Evolutionary conservation across 768 basidiomycete species (phyloP).

Genomic region (Chlorophyllum brunneum): DNA sequence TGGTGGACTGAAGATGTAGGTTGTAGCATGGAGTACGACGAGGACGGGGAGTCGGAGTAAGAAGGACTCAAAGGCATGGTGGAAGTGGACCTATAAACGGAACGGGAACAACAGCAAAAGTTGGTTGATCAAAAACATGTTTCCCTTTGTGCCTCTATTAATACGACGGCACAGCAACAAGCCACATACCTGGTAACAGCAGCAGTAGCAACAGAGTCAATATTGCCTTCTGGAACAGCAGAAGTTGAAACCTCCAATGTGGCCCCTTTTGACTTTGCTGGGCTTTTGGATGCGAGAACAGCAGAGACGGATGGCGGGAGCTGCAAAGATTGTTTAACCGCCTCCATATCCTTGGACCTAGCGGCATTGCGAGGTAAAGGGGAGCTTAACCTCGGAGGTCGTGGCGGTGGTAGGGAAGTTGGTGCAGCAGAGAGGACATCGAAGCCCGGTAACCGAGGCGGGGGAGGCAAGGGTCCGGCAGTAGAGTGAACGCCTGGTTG

Average conservation of each 20-base stretch:
- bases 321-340: constrained; percentile 56
- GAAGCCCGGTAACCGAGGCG: constrained; percentile 12
- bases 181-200: constrained; percentile 10
- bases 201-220: neutral
- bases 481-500: constrained; percentile 14
- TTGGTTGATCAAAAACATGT: neutral
- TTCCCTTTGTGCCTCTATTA: neutral
- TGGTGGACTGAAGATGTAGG: constrained; percentile 24
- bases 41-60: constrained; percentile 13
- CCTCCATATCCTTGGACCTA: constrained; percentile 43
- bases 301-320: constrained; percentile 52
- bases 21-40: constrained; percentile 23
- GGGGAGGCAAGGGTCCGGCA: constrained; percentile 16
- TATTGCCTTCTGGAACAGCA: neutral
- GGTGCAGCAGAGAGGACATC: neutral
- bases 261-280: constrained; percentile 14
- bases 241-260: neutral
- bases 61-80: constrained; percentile 9
- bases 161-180: neutral
- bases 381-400: constrained; percentile 21
- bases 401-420: constrained; percentile 11
- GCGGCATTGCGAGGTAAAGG: constrained; percentile 20
- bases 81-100: constrained; percentile 8
- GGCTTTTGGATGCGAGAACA: constrained; percentile 33
- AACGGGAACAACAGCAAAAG: neutral